Base-by-base conservation (phyloP, 208 protist species). In the Crithidia thermophila region DNA sequence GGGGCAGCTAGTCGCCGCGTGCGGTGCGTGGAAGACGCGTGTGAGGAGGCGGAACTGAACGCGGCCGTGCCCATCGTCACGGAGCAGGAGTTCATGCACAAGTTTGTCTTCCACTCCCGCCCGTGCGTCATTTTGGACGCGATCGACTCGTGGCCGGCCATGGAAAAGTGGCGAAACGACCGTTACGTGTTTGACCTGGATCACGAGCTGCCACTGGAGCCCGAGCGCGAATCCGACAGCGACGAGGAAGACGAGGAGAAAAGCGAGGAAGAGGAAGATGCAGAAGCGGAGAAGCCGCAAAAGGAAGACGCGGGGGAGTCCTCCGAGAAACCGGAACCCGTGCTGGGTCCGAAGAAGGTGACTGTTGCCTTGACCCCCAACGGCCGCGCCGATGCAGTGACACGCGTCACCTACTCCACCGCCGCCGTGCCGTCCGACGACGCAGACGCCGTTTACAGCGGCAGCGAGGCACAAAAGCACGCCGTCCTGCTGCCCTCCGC, bases 311-410 rank as follows among this genome's bases (percentile, higher is more conserved):
- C 30, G 20, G 30, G 3, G 56, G 50, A 53, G 14, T 20, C n/a
- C 3, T 30, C 13, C 21, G 6, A 45, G 51, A 20, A 51, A 16
- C 36, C 30, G 40, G 31, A 56, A 13, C 64, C 51, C 6, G 50
- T 43, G 4, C 16, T 67, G 14, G 72, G 57, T 0, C 74, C 72
- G 0, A 83, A 83, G 52, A 77, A 63, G 39, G 83, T 97, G 21
- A 95, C 82, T 0, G 90, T 97, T 23, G 85, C 89, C n/a, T 65
- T 94, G n/a, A 96, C 94, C 7, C 94, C 94, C 23, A 96, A 95
- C 65, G 94, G 94, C n/a, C 79, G 88, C 18, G 94, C 90, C 1
- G 94, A 97, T 71, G 88, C 90, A 14, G 82, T 95, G 4, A 93
- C 87, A 16, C 78, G 90, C 46, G 87, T 95, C n/a, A 77, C 79